These are phyloP conservation scores for Periconia sp. DNA, from an alignment of 2,329 filamentous ascomycete genomes.

Conservation along the genomic window DNA sequence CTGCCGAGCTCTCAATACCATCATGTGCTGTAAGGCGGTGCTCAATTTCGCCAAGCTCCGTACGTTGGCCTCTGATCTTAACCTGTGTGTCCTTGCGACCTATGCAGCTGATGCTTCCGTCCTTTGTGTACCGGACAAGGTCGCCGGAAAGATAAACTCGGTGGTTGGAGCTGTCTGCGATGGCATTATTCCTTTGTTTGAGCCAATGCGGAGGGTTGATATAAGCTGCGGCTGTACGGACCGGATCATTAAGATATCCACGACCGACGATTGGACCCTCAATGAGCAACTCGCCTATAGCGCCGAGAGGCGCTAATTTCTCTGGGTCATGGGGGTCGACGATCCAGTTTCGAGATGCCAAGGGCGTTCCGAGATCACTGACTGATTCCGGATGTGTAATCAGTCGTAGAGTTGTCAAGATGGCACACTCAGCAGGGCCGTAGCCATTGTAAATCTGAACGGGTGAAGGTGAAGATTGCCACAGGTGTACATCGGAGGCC, in stretches of 20 bases:
- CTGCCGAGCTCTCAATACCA: no score
- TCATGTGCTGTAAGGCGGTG: no score
- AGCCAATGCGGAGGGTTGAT: conserved; percentile 15
- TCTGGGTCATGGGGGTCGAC: conserved; percentile 3
- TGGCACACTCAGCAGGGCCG: conserved; percentile 12
- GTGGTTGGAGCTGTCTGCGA: background rate
- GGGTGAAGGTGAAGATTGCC: no score
- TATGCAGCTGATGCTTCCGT: conserved; percentile 19
- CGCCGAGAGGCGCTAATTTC: conserved; percentile 10
- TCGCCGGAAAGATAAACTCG: conserved; percentile 27
- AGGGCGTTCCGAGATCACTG: conserved; percentile 46
- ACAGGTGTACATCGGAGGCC: background rate
- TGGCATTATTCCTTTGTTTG: background rate
- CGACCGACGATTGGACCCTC: conserved; percentile 51
- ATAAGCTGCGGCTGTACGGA: conserved; percentile 20
- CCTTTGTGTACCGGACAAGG: conserved; percentile 13
- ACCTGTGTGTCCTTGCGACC: conserved; percentile 24
- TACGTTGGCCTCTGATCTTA: conserved; percentile 23
- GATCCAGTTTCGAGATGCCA: conserved; percentile 56
- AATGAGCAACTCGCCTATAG: conserved; percentile 54
- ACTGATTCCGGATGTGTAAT: conserved; percentile 3
- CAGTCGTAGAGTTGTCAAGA: conserved; percentile 9
- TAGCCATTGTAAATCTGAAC: conserved; percentile 2
- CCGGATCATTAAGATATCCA: conserved; percentile 19
- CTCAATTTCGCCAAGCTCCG: conserved; percentile 26